Evolutionary conservation across 306 rosid genomes (phyloP).

Genomic region (Acacia melanoxylon): DNA sequence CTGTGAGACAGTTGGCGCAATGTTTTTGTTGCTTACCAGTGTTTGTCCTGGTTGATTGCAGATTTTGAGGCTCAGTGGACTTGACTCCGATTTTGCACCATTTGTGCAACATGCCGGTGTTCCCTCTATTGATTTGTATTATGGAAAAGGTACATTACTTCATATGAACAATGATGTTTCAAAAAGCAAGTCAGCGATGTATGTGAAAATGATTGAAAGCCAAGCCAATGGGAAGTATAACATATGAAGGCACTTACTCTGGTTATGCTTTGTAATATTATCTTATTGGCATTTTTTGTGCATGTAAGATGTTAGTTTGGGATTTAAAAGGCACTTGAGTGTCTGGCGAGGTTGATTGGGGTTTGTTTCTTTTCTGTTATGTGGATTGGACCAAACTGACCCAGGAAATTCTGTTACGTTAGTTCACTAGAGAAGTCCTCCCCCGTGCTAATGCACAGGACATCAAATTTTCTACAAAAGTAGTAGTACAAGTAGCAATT

Average conservation of each 20-base stretch:
- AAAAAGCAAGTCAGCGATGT: background rate
- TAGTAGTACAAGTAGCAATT: background rate
- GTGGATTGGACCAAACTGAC: slow-evolving; percentile 1
- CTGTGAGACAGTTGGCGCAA: background rate
- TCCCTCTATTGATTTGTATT: slow-evolving; percentile 82
- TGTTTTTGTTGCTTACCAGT: slow-evolving; percentile 27
- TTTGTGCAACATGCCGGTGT: slow-evolving; percentile 93
- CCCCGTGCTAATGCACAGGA: background rate
- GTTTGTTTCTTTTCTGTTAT: background rate
- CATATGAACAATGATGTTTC: slow-evolving; percentile 6
- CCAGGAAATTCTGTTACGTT: background rate
- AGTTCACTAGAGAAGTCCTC: background rate
- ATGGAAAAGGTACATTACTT: slow-evolving; percentile 72
- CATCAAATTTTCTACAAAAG: background rate
- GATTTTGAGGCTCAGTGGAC: slow-evolving; percentile 77
- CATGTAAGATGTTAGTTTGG: background rate
- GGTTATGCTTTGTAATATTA: background rate
- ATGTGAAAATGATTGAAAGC: slow-evolving; percentile 11
- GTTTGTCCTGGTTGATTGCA: slow-evolving; percentile 45
- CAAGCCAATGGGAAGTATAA: background rate
- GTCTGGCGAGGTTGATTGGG: background rate
- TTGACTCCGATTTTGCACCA: slow-evolving; percentile 88
- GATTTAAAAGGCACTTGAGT: background rate
- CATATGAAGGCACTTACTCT: slow-evolving; percentile 12
- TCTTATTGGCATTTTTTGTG: background rate